A percentile compares a stretch with the other conserved stretches of the same genome.
Evolutionary conservation across 257 asterid genomes (phyloP).

Genomic region (Thymus quinquecostatus): DNA sequence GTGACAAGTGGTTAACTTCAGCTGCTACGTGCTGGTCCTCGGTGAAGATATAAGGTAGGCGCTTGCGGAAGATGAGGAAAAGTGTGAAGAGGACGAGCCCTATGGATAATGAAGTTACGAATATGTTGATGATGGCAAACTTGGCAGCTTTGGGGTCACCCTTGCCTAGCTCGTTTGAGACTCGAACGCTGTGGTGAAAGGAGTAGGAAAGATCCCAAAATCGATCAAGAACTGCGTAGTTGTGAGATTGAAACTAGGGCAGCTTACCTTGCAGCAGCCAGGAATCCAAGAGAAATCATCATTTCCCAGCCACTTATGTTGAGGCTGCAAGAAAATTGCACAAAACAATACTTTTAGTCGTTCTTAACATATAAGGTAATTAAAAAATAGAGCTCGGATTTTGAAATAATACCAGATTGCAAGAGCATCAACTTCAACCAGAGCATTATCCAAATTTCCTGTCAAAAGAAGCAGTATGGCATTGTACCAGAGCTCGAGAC

Average conservation of each 20-base stretch:
- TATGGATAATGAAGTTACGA: slow-evolving; percentile 47
- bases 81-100: slow-evolving; percentile 52
- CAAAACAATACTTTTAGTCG: background rate
- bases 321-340: slow-evolving; percentile 46
- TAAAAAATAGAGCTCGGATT: background rate
- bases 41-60: slow-evolving; percentile 65
- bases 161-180: slow-evolving; percentile 72
- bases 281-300: slow-evolving; percentile 78
- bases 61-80: slow-evolving; percentile 57
- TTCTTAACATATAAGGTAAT: no score
- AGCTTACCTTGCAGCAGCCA: slow-evolving; percentile 68
- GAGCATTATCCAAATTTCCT: slow-evolving; percentile 63
- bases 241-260: no score
- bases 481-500: slow-evolving; percentile 82
- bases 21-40: slow-evolving; percentile 42
- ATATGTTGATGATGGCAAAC: slow-evolving; percentile 50
- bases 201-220: background rate
- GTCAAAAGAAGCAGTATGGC: slow-evolving; percentile 66
- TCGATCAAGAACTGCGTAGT: background rate
- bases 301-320: slow-evolving; percentile 77
- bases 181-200: slow-evolving; percentile 54
- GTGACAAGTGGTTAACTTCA: slow-evolving; percentile 57
- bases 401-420: slow-evolving; percentile 59
- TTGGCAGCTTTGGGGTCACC: slow-evolving; percentile 68
- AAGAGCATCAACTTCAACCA: slow-evolving; percentile 71